phyloP scores from a whole-genome alignment of 106 monocot genomes.

The Platanthera zijinensis region DNA sequence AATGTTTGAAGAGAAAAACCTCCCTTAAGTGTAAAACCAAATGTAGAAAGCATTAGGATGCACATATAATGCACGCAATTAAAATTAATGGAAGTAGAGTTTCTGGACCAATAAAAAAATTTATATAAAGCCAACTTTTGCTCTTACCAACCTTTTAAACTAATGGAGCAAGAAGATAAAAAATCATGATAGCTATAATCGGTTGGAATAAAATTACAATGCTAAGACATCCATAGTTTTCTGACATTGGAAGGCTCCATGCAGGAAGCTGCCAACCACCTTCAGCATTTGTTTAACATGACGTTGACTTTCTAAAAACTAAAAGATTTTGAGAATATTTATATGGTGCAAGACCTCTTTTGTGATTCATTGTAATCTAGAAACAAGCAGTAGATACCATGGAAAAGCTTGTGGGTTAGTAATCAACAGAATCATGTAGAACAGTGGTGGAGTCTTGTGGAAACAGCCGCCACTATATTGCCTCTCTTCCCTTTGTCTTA shows the following conservation, averaged over 20 bases:
- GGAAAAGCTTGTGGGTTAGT: neutral
- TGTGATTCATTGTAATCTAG: neutral
- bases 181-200: neutral
- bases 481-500: neutral
- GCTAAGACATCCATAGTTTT: neutral
- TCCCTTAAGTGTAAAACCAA: slow-evolving; percentile 29
- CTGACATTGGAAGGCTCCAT: neutral
- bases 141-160: neutral
- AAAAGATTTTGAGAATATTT: neutral
- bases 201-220: neutral
- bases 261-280: neutral
- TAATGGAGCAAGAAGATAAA: neutral
- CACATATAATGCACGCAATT: neutral
- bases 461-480: neutral
- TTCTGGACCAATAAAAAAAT: neutral
- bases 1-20: slow-evolving; percentile 37
- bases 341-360: neutral
- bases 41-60: slow-evolving; percentile 23
- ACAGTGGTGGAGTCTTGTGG: neutral
- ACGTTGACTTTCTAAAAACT: neutral
- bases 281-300: neutral
- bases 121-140: neutral
- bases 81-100: neutral
- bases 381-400: neutral
- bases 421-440: neutral